Evolutionary conservation across 1,284 basidiomycete genomes (phyloP).

Genomic region (Leccinum fallax): DNA sequence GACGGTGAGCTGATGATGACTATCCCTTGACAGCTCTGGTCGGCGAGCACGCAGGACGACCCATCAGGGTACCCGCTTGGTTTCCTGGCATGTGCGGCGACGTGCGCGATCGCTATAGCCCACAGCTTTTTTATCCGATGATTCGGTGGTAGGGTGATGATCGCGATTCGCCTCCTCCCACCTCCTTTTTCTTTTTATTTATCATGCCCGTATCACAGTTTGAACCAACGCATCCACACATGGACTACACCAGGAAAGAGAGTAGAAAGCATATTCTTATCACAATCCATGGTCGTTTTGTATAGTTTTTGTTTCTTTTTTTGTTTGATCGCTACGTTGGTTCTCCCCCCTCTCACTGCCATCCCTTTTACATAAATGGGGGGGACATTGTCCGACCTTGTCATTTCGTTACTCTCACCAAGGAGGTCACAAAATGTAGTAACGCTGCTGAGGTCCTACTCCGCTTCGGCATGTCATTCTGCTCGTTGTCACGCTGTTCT

Average conservation of each 20-base stretch:
- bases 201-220: background rate
- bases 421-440: too few relatives aligned
- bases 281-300: background rate
- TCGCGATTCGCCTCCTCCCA: background rate
- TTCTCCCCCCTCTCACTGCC: background rate
- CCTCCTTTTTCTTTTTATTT: background rate
- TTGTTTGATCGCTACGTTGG: background rate
- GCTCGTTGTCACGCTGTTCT: too few relatives aligned
- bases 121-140: slow-evolving; percentile 76
- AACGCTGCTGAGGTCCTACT: too few relatives aligned
- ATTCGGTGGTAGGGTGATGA: background rate
- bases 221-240: background rate
- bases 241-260: background rate
- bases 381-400: background rate
- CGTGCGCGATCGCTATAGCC: slow-evolving; percentile 61
- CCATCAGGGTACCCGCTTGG: slow-evolving; percentile 74
- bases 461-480: too few relatives aligned
- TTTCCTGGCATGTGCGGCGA: slow-evolving; percentile 64
- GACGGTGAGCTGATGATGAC: background rate
- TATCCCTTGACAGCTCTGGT: slow-evolving; percentile 62
- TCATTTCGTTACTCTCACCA: background rate
- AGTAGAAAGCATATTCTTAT: slow-evolving; percentile 1
- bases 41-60: slow-evolving; percentile 64
- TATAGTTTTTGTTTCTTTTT: background rate
- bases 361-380: background rate